phyloP scores from a whole-genome alignment of 495 filamentous ascomycete genomes.

The Penicillium antarcticum region DNA sequence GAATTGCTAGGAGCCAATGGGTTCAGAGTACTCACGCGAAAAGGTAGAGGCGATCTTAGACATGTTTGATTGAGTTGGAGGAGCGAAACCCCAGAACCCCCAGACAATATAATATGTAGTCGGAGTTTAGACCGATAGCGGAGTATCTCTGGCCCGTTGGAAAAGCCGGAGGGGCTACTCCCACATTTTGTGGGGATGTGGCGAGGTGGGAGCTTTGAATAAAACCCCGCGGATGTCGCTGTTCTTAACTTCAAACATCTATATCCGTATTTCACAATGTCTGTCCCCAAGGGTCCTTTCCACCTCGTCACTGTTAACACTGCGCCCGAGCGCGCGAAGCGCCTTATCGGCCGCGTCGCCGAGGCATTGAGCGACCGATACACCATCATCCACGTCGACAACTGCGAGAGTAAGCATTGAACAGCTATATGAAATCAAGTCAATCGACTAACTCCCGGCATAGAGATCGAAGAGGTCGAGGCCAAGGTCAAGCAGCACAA shows the following conservation, averaged over 20 bases:
- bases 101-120: not conserved
- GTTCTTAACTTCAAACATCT: not conserved
- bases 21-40: constrained; percentile 29
- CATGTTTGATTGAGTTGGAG: constrained; percentile 19
- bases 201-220: constrained; percentile 9
- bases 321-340: constrained; percentile 61
- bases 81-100: not conserved
- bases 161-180: constrained; percentile 15
- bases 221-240: constrained; percentile 14
- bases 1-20: not conserved
- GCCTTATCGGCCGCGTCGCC: constrained; percentile 55
- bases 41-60: constrained; percentile 43
- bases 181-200: constrained; percentile 20
- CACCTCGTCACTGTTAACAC: constrained; percentile 67
- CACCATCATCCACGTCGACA: constrained; percentile 56
- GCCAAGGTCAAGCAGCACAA: constrained; percentile 45
- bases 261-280: constrained; percentile 24
- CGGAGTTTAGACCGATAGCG: constrained; percentile 2
- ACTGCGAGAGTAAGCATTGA: constrained; percentile 49
- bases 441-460: constrained; percentile 1
- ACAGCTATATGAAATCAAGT: not conserved
- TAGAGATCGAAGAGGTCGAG: constrained; percentile 52
- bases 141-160: constrained; percentile 19
- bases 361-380: constrained; percentile 58
- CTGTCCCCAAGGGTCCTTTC: constrained; percentile 55